Percentiles rank a stretch among this genome's conserved stretches.
Evolutionary conservation across 495 filamentous ascomycete genomes (phyloP).

Genomic region (Lentithecium fluviatile): DNA sequence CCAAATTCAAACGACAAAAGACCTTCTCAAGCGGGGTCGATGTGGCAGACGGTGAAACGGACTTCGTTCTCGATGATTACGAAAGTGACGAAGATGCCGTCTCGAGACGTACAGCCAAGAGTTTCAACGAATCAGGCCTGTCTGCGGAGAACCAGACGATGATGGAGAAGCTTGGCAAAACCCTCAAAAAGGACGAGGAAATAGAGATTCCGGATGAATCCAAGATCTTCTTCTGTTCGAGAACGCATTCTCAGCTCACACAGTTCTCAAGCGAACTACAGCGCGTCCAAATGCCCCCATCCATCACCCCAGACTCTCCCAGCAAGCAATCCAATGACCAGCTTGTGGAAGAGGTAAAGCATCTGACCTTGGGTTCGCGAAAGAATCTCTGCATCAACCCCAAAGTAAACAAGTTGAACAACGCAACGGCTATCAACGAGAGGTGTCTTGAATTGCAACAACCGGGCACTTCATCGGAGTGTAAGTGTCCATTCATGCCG

Average conservation of each 20-base stretch:
- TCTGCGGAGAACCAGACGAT: conserved; percentile 64
- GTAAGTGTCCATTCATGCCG: conserved; percentile 77
- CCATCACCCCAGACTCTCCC: conserved; percentile 44
- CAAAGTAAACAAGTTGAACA: conserved; percentile 67
- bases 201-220: conserved; percentile 54
- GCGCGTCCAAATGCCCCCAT: conserved; percentile 73
- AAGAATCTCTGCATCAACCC: conserved; percentile 94
- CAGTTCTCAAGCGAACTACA: conserved; percentile 92
- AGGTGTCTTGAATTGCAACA: conserved; percentile 90
- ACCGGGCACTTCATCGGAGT: conserved; percentile 60
- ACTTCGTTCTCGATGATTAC: conserved; percentile 79
- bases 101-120: conserved; percentile 32
- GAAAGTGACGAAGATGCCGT: conserved; percentile 62
- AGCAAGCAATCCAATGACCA: conserved; percentile 33
- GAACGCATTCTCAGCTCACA: conserved; percentile 91
- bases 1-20: conserved; percentile 49
- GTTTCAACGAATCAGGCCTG: conserved; percentile 42
- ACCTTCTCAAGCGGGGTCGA: not conserved
- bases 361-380: conserved; percentile 83
- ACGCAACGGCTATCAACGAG: conserved; percentile 86
- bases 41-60: conserved; percentile 55
- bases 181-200: conserved; percentile 47
- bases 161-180: conserved; percentile 56
- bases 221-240: conserved; percentile 85
- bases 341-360: conserved; percentile 68